Conservation (phyloP, 1,284 basidiomycete genomes). For the Exsudoporus floridanus region DNA sequence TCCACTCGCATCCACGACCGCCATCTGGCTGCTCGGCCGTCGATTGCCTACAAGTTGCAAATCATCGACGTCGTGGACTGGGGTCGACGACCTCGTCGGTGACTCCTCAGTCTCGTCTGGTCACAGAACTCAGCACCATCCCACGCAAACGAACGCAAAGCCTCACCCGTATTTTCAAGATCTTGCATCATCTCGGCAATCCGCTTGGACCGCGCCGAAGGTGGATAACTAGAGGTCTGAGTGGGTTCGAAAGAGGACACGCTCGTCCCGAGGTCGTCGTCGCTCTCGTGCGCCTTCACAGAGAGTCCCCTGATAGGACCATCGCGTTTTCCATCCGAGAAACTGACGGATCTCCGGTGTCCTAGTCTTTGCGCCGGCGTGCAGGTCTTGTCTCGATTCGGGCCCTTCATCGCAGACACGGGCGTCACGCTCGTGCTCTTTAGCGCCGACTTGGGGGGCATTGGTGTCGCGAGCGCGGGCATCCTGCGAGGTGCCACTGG, state of each 20-base stretch:
- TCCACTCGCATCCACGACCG: slow-evolving; percentile 27
- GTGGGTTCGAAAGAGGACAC: slow-evolving; percentile 26
- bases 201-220: slow-evolving; percentile 72
- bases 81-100: slow-evolving; percentile 60
- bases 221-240: slow-evolving; percentile 40
- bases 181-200: slow-evolving; percentile 77
- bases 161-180: slow-evolving; percentile 65
- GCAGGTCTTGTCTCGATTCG: slow-evolving; percentile 43
- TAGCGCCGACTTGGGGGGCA: slow-evolving; percentile 54
- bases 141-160: neutral
- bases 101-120: slow-evolving; percentile 49
- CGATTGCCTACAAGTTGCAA: slow-evolving; percentile 48
- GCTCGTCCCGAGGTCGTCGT: slow-evolving; percentile 38
- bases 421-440: slow-evolving; percentile 34
- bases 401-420: slow-evolving; percentile 42
- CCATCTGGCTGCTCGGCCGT: slow-evolving; percentile 36
- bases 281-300: slow-evolving; percentile 39
- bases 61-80: slow-evolving; percentile 42
- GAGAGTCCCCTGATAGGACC: slow-evolving; percentile 76
- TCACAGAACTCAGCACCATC: slow-evolving; percentile 2
- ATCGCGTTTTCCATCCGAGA: slow-evolving; percentile 86
- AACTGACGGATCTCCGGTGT: slow-evolving; percentile 84
- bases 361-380: slow-evolving; percentile 50
- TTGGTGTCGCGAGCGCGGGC: slow-evolving; percentile 55
- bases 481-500: slow-evolving; percentile 46